A percentile compares a stretch with the other conserved stretches of the same genome.
These are phyloP conservation scores for Aureobasidium sp. DNA, from an alignment of 2,329 filamentous ascomycete species.

Conservation along the genomic window DNA sequence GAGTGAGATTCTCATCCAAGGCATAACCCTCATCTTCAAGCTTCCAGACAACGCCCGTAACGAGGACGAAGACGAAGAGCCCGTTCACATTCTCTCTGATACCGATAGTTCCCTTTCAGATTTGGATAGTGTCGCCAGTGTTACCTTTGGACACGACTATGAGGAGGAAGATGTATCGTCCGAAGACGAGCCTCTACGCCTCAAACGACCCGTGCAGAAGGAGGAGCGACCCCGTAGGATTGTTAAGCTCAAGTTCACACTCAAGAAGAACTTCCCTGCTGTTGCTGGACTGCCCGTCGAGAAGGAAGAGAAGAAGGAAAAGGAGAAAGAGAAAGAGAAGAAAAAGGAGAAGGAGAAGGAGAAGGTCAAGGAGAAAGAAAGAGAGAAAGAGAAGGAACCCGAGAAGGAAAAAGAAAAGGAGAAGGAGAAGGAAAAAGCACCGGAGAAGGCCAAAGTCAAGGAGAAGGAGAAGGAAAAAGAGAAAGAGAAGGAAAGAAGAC, in stretches of 20 bases:
- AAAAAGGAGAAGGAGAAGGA: constrained; percentile 12
- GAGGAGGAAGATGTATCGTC: constrained; percentile 36
- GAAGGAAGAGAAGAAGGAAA: constrained; percentile 10
- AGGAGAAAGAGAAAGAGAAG: constrained; percentile 1
- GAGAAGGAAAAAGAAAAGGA: constrained; percentile 19
- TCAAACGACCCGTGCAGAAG: constrained; percentile 15
- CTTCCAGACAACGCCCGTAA: constrained; percentile 56
- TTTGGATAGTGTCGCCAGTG: constrained; percentile 10
- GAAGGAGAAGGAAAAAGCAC: constrained; percentile 16
- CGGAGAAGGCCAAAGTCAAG: too few species aligned
- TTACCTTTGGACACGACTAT: constrained; percentile 35
- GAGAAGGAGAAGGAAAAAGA: constrained; percentile 24
- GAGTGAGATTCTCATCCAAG: constrained; percentile 62
- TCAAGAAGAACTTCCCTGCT: constrained; percentile 11
- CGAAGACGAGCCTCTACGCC: constrained; percentile 10
- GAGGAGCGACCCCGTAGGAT: constrained; percentile 6
- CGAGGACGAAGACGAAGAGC: constrained; percentile 44
- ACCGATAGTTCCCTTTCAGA: constrained; percentile 14
- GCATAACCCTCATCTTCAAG: constrained; percentile 58
- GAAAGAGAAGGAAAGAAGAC: constrained; percentile 18
- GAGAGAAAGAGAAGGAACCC: constrained; percentile 13
- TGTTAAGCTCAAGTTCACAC: constrained; percentile 22
- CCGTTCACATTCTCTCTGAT: constrained; percentile 2
- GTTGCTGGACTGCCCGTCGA: constrained; percentile 6
- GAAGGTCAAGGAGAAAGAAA: constrained; percentile 19